Base-by-base conservation (phyloP, 192 early-diverging fungal species). In the Martensiomyces pterosporus region DNA sequence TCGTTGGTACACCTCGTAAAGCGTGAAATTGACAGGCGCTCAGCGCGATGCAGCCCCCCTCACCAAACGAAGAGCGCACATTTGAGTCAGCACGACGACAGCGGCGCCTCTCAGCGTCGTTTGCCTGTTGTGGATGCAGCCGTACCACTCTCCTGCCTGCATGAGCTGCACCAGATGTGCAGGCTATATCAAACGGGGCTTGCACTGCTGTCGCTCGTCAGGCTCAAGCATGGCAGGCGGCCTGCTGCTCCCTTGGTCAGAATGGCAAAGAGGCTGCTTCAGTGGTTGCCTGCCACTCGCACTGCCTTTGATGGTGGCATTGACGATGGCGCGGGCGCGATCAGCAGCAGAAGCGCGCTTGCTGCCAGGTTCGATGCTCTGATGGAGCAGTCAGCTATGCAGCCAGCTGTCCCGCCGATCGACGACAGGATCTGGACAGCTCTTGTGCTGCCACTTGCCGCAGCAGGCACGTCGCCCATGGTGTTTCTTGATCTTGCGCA, bases 391-490 rank as follows among this genome's bases (percentile, higher is more conserved):
- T n/a, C n/a, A n/a, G n/a, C n/a, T n/a, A n/a, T n/a, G n/a, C n/a
- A n/a, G n/a, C n/a, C n/a, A n/a, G n/a, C n/a, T n/a, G n/a, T n/a
- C n/a, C n/a, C n/a, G 32, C 46, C 19, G 24, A 35, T 59, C 15
- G 52, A 45, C 10, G 4, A 9, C 52, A 23, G 50, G 14, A 33
- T 66, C 0, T 48, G 61, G 7, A 51, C 60, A 21, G 24, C 14
- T 1, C 39, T 53, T 4, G 49, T 74, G n/a, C 40, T 57, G 43
- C 70, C 63, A 16, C 70, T 74, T 19, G 59, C 57, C 12, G 46
- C 57, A 9, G 57, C 57, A 4, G 70, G 70, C 7, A 51, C 54
- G 4, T 50, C 63, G 42, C 57, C 63, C 0, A 19, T 10, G 47
- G 19, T 65, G 50, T 50, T 74, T 15, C 24, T 26, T 5, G 70